Percentiles rank a stretch among this genome's conserved stretches.
phyloP scores from a whole-genome alignment of 2,329 filamentous ascomycete genomes.

The Cadophora luteo-olivacea region DNA sequence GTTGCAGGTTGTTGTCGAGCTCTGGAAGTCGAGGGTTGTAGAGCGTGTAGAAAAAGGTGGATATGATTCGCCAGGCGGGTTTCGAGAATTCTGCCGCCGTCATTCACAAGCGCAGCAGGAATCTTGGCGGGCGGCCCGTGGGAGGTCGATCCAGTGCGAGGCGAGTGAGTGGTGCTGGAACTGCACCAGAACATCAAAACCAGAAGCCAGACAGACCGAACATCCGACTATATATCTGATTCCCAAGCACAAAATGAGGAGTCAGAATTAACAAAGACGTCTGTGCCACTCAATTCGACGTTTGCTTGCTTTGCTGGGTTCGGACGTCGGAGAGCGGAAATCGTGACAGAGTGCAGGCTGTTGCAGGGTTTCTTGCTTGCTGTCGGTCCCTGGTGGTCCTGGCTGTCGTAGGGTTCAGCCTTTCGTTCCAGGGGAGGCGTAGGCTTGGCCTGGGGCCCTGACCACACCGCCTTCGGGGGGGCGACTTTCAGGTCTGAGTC shows the following conservation, averaged over 20 bases:
- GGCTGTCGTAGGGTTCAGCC: conserved; percentile 8
- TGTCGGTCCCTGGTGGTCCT: neutral
- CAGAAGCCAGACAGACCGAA: neutral
- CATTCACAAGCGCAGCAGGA: neutral
- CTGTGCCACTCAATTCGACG: neutral
- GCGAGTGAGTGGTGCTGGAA: neutral
- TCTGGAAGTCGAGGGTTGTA: conserved; percentile 19
- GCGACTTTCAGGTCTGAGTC: conserved; percentile 2
- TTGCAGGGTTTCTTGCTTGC: neutral
- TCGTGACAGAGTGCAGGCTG: neutral
- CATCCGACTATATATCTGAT: conserved; percentile 2
- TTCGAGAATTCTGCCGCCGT: conserved; percentile 21
- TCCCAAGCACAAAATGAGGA: neutral
- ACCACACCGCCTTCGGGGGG: conserved; percentile 19
- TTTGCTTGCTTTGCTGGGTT: conserved; percentile 9
- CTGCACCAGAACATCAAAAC: neutral
- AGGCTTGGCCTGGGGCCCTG: neutral
- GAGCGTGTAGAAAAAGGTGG: conserved; percentile 14
- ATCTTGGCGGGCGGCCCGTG: conserved; percentile 6
- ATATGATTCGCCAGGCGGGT: conserved; percentile 16
- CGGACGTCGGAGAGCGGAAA: neutral
- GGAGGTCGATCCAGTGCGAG: neutral
- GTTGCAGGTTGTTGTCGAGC: conserved; percentile 19
- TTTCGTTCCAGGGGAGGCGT: conserved; percentile 13
- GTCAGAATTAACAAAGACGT: conserved; percentile 1